phyloP scores from a whole-genome alignment of 177 flowering plant genomes.

The Vitis hybrid region DNA sequence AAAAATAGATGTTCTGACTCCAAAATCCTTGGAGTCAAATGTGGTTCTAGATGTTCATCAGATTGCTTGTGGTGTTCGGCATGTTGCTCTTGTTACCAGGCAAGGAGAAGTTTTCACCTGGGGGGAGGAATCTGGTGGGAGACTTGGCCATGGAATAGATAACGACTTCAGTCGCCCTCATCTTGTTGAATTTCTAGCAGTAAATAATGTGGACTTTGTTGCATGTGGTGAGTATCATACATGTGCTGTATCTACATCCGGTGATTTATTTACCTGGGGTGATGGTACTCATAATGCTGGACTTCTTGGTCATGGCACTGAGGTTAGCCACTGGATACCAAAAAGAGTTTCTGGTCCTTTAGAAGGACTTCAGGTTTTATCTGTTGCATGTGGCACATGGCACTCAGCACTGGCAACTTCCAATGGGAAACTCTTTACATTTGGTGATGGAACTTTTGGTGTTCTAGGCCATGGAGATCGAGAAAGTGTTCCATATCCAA shows the following conservation, averaged over 20 bases:
- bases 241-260: slow-evolving; percentile 41
- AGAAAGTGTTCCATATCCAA: slow-evolving; percentile 34
- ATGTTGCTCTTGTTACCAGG: slow-evolving; percentile 44
- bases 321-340: slow-evolving; percentile 46
- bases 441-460: slow-evolving; percentile 52
- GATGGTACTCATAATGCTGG: slow-evolving; percentile 51
- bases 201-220: slow-evolving; percentile 32
- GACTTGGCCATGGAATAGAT: slow-evolving; percentile 49
- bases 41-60: slow-evolving; percentile 54
- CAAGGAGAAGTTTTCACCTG: slow-evolving; percentile 60
- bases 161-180: slow-evolving; percentile 35
- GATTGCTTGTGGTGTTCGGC: slow-evolving; percentile 49
- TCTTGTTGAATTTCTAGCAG: slow-evolving; percentile 41
- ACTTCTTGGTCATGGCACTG: slow-evolving; percentile 50
- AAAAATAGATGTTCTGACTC: slow-evolving; percentile 59
- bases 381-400: slow-evolving; percentile 50
- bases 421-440: slow-evolving; percentile 40
- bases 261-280: slow-evolving; percentile 51
- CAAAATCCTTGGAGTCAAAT: slow-evolving; percentile 42
- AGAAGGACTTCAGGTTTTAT: slow-evolving; percentile 44
- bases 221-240: slow-evolving; percentile 56
- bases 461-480: slow-evolving; percentile 47
- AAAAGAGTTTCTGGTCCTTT: slow-evolving; percentile 41
- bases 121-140: slow-evolving; percentile 60
- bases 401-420: slow-evolving; percentile 44